A percentile compares a stretch with the other conserved stretches of the same genome.
Evolutionary conservation across 1,139 yeast genomes (phyloP).

Genomic region (Komagataea norvegica): DNA sequence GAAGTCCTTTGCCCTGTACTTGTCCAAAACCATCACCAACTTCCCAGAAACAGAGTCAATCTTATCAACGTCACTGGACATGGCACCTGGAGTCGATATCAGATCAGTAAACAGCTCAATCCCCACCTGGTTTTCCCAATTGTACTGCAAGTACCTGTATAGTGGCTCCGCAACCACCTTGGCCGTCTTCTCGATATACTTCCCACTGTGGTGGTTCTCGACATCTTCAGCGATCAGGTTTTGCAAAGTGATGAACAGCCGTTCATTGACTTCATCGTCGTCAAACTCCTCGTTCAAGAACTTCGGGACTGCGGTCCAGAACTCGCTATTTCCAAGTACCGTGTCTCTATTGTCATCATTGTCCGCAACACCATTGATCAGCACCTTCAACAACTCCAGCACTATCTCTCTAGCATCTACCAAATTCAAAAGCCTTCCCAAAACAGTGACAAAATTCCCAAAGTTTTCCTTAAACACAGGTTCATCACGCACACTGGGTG

Average conservation of each 20-base stretch:
- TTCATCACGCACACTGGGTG: constrained; percentile 13
- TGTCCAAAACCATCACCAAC: constrained; percentile 1
- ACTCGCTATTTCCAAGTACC: constrained; percentile 6
- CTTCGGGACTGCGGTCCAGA: constrained; percentile 11
- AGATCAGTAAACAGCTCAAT: constrained; percentile 21
- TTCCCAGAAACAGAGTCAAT: constrained; percentile 13
- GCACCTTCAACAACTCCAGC: constrained; percentile 20
- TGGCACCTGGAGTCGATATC: constrained; percentile 11
- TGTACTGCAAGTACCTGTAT: constrained; percentile 11
- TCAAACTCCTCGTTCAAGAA: constrained; percentile 18
- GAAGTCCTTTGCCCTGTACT: constrained; percentile 5
- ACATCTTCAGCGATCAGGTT: constrained; percentile 23
- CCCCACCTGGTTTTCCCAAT: constrained; percentile 11
- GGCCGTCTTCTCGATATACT: constrained; percentile 8
- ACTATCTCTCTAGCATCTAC: constrained; percentile 7
- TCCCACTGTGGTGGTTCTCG: constrained; percentile 1
- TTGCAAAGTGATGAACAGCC: constrained; percentile 18
- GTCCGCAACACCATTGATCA: constrained; percentile 26
- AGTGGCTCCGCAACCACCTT: constrained; percentile 11
- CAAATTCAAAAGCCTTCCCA: background rate
- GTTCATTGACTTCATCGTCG: constrained; percentile 21
- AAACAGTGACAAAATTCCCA: constrained; percentile 11
- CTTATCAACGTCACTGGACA: constrained; percentile 6
- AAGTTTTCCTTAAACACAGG: constrained; percentile 15
- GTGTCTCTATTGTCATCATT: constrained; percentile 19